Evolutionary conservation across 2,329 filamentous ascomycete species (phyloP), one percentile per base, ranked within the genome.

Genomic region (Lachnellula hyalina): DNA sequence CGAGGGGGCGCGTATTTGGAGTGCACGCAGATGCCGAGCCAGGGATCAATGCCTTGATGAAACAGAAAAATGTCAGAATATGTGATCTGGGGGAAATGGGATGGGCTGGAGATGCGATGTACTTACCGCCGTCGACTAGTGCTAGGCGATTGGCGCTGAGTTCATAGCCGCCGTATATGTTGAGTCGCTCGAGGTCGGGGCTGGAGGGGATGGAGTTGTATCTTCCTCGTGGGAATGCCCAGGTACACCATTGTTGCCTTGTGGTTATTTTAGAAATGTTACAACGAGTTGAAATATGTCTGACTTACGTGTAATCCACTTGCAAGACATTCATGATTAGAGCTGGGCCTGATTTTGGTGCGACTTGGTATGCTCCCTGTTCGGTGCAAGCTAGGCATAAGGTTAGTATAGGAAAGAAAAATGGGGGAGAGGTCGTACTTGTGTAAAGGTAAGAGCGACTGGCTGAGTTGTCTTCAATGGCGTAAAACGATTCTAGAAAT

Each of bases 1-100:
- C 71, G 65, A 5, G 72, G 68, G 1, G 72, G 69, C 3, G 73
- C 74, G 14, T 72, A 61, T 44, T 72, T 68, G 0, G 76, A 77
- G 55, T 81, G 78, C 58, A 77, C 80, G 62, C 75, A 78, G 3
- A 79, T 59, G 48, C 77, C 77, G 4, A 76, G 69, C 78, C 78
- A 81, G 9, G 78, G 75, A 59, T 82, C 78, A 49, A 73, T 51
- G 15, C 17, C 59, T 60, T 19, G 41, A 19, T 25, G 2, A 32
- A 32, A 4, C 4, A 11, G 0, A 32, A 32, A 4, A 11, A 32
- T 4, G 28, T 32, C 12, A 32, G 28, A 32, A 32, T 4, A 4
- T 32, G 28, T 7, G 8, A 2, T 32, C 4, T 32, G 6, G 12
- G 17, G 42, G 12, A 12, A 21, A 4, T 7, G 9, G 38, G 12